A percentile compares a stretch with the other conserved stretches of the same genome.
Evolutionary conservation across 352 stramenopile genomes (phyloP).

Genomic region (Pythium volutum): DNA sequence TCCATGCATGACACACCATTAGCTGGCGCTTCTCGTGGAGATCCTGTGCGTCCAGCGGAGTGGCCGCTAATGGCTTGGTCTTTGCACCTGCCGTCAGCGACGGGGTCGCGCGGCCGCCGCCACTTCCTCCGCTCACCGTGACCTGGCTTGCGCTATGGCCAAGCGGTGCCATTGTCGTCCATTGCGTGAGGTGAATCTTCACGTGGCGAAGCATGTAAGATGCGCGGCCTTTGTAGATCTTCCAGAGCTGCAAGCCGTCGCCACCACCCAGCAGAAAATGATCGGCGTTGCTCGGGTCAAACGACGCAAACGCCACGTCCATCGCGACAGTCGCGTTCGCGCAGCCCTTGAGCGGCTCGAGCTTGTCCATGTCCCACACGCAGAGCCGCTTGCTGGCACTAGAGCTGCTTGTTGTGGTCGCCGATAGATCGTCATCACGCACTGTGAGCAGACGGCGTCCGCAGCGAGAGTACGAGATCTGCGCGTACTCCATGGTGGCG

Average conservation of each 20-base stretch:
- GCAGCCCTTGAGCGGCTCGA: constrained; percentile 49
- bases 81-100: not conserved
- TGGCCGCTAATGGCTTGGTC: not conserved
- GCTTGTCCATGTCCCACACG: constrained; percentile 61
- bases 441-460: constrained; percentile 54
- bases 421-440: constrained; percentile 22
- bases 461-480: constrained; percentile 68
- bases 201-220: constrained; percentile 29
- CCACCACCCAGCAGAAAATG: constrained; percentile 63
- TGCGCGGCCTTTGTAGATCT: constrained; percentile 41
- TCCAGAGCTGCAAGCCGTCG: constrained; percentile 67
- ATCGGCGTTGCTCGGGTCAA: constrained; percentile 56
- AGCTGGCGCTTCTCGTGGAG: constrained; percentile 47
- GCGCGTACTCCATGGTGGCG: constrained; percentile 56
- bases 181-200: constrained; percentile 23
- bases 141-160: constrained; percentile 2
- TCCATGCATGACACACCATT: constrained; percentile 59
- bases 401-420: not conserved
- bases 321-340: constrained; percentile 25
- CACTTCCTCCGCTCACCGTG: not conserved
- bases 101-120: not conserved
- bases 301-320: constrained; percentile 55
- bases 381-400: constrained; percentile 29
- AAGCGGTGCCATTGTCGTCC: constrained; percentile 2
- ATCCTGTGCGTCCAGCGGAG: constrained; percentile 24